Conservation (phyloP, 768 basidiomycete species). For the Mycena sanguinolenta region DNA sequence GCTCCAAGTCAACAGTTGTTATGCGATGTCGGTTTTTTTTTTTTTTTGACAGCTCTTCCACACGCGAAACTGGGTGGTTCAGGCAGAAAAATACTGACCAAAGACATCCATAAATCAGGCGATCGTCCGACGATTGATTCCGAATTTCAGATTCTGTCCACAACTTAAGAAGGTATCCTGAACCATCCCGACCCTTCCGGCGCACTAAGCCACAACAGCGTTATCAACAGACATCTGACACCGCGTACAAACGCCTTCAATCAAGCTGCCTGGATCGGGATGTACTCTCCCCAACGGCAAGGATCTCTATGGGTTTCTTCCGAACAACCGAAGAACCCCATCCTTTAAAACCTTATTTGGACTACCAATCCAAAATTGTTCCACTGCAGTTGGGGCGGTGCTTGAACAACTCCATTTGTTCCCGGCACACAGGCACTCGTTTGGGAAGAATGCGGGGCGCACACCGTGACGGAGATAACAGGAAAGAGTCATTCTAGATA, state of each 20-base stretch:
- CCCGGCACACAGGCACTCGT: constrained; percentile 57
- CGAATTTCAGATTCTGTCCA: constrained; percentile 30
- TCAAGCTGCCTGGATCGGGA: constrained; percentile 47
- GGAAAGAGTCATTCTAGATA: constrained; percentile 61
- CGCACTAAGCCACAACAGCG: constrained; percentile 15
- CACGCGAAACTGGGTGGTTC: neutral
- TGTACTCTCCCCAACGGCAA: constrained; percentile 43
- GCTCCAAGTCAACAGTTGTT: constrained; percentile 20
- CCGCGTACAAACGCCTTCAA: constrained; percentile 29
- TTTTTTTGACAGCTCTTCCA: constrained; percentile 32
- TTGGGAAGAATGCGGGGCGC: constrained; percentile 86
- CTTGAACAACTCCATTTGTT: constrained; percentile 35
- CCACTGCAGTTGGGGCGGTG: constrained; percentile 33
- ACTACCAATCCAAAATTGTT: constrained; percentile 25
- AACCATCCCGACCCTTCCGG: constrained; percentile 24
- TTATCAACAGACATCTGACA: constrained; percentile 39
- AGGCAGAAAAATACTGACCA: constrained; percentile 1
- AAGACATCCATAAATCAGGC: neutral
- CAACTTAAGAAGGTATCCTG: neutral
- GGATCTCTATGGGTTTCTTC: constrained; percentile 43
- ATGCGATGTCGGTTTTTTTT: constrained; percentile 32
- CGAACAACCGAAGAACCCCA: constrained; percentile 45
- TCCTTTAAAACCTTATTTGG: constrained; percentile 67
- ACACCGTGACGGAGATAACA: constrained; percentile 78
- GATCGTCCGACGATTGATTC: constrained; percentile 11